Conservation (phyloP, 1,284 basidiomycete species). For the Apiotrichum sp. region DNA sequence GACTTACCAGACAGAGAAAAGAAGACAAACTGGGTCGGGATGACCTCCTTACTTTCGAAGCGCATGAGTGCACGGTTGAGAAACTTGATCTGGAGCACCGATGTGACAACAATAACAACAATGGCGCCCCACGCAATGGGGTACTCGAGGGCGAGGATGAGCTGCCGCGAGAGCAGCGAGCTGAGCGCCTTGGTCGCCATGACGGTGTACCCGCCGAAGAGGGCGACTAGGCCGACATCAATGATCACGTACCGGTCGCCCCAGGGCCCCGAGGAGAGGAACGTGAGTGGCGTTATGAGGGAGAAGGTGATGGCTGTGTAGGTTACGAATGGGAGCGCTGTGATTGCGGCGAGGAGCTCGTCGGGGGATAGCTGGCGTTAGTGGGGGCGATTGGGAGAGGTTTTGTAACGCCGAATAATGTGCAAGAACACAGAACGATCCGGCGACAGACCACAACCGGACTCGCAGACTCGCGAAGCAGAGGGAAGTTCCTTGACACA, state of each 20-base stretch:
- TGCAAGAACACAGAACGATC: no score
- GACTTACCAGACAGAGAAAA: constrained; percentile 48
- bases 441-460: no score
- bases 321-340: constrained; percentile 63
- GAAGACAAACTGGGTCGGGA: constrained; percentile 90
- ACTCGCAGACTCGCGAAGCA: no score
- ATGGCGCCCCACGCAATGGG: constrained; percentile 74
- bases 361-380: constrained; percentile 54
- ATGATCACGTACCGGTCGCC: constrained; percentile 70
- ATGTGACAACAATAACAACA: constrained; percentile 66
- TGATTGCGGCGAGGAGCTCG: constrained; percentile 64
- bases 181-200: constrained; percentile 81
- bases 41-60: constrained; percentile 82
- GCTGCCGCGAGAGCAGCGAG: constrained; percentile 66
- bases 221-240: constrained; percentile 61
- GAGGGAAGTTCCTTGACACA: no score
- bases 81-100: constrained; percentile 82
- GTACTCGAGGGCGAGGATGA: constrained; percentile 64
- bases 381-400: no score
- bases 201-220: constrained; percentile 73
- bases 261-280: constrained; percentile 55
- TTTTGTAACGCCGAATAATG: no score
- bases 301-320: constrained; percentile 63
- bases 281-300: constrained; percentile 55
- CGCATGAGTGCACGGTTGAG: constrained; percentile 83